Evolutionary conservation across 495 filamentous ascomycete species (phyloP).

Genomic region (Neurospora sp.): DNA sequence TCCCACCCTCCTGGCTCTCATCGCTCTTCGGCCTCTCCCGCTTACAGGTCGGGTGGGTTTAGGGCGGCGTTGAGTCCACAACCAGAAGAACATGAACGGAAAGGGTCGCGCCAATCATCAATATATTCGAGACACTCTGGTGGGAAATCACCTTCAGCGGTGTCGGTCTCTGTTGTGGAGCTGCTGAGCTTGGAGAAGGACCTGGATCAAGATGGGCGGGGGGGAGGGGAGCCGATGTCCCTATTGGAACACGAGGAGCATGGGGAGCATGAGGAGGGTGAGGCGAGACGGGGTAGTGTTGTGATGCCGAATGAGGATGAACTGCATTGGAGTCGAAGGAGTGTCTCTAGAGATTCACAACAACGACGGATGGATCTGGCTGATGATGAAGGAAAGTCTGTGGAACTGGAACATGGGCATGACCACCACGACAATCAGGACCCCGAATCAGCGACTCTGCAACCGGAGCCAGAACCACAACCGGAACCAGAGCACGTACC

Average conservation of each 20-base stretch:
- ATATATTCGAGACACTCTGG: not conserved
- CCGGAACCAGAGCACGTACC: not conserved
- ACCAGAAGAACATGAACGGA: not conserved
- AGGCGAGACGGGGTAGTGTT: not conserved
- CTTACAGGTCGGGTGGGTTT: not conserved
- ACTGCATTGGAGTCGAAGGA: not conserved
- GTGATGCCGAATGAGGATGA: not conserved
- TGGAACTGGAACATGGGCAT: not conserved
- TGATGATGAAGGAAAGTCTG: not conserved
- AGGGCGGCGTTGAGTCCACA: not conserved
- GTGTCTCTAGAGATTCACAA: not conserved
- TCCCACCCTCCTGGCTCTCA: not conserved
- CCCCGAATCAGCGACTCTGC: not conserved
- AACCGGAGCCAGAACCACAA: not conserved
- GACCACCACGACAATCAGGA: not conserved
- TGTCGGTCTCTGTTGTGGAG: not conserved
- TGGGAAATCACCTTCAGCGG: not conserved
- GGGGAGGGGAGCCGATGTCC: not conserved
- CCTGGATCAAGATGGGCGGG: not conserved
- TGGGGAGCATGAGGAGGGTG: too few relatives aligned
- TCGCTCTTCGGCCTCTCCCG: not conserved
- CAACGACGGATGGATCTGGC: not conserved
- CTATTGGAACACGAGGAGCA: not conserved
- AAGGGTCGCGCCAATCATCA: not conserved
- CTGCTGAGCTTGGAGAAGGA: not conserved